These are phyloP conservation scores for Megacollybia marginata DNA, from an alignment of 768 basidiomycete genomes.

Conservation along the genomic window DNA sequence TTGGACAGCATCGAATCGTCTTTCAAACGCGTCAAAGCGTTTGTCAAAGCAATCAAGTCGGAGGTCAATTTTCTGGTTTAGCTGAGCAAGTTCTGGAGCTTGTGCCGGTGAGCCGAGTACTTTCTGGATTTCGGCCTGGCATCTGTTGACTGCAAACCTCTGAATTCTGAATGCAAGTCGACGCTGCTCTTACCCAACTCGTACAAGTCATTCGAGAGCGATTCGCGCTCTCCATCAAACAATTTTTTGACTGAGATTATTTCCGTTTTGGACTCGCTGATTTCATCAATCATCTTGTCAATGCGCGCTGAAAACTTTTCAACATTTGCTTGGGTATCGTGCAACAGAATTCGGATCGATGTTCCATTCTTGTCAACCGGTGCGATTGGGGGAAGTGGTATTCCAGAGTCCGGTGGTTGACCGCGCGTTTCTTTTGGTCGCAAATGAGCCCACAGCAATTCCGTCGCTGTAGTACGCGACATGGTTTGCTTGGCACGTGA, in stretches of 20 bases:
- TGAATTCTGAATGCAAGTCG: too few species aligned
- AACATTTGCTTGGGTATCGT: constrained; percentile 70
- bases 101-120: constrained; percentile 54
- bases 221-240: constrained; percentile 54
- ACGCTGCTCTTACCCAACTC: too few species aligned
- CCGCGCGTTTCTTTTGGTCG: constrained; percentile 34
- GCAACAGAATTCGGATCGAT: constrained; percentile 64
- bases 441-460: constrained; percentile 55
- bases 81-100: constrained; percentile 24
- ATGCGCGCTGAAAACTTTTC: constrained; percentile 58
- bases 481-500: too few species aligned
- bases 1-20: constrained; percentile 51
- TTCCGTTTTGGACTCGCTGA: constrained; percentile 47
- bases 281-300: constrained; percentile 39
- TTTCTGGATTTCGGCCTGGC: constrained; percentile 53
- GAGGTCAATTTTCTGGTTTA: too few species aligned
- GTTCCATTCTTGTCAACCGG: too few species aligned
- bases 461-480: too few species aligned
- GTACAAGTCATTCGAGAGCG: constrained; percentile 44
- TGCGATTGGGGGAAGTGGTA: too few species aligned
- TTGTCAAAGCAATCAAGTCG: too few species aligned
- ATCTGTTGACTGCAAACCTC: constrained; percentile 45
- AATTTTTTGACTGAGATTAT: constrained; percentile 44
- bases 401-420: constrained; percentile 12
- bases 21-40: constrained; percentile 44